Percentiles rank a stretch among this genome's conserved stretches.
Evolutionary conservation across 73 alveolate species (phyloP).

Genomic region (Symbiodinium pilosum): DNA sequence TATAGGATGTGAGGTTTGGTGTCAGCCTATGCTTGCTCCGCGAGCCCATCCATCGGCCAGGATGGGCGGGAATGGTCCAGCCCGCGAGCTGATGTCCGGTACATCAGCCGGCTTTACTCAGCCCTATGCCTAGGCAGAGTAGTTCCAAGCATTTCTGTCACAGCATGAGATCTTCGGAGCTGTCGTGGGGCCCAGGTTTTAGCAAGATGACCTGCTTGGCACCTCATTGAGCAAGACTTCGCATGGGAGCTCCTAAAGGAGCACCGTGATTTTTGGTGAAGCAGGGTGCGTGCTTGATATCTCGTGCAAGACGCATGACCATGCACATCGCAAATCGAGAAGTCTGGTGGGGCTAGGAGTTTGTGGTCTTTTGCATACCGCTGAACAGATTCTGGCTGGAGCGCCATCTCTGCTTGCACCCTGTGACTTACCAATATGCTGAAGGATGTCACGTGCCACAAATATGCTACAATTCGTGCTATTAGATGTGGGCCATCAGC

Average conservation of each 20-base stretch:
- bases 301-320: background rate
- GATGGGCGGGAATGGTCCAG: constrained; percentile 88
- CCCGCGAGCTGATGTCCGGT: constrained; percentile 72
- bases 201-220: too few relatives aligned
- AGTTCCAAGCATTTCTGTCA: too few relatives aligned
- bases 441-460: background rate
- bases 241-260: too few relatives aligned
- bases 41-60: background rate
- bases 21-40: too few relatives aligned
- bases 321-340: too few relatives aligned
- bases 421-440: background rate
- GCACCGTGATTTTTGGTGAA: background rate
- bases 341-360: too few relatives aligned
- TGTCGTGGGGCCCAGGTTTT: background rate
- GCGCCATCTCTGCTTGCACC: background rate
- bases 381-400: background rate
- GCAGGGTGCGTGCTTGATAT: background rate
- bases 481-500: background rate
- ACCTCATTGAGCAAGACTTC: too few relatives aligned
- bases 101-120: constrained; percentile 72
- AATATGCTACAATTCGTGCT: background rate
- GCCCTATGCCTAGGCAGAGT: background rate
- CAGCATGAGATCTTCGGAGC: background rate
- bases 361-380: too few relatives aligned
- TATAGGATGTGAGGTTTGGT: background rate